A percentile compares a stretch with the other conserved stretches of the same genome.
Conservation (phyloP, 768 basidiomycete genomes). For the Naganishia vaughanmartiniae region DNA sequence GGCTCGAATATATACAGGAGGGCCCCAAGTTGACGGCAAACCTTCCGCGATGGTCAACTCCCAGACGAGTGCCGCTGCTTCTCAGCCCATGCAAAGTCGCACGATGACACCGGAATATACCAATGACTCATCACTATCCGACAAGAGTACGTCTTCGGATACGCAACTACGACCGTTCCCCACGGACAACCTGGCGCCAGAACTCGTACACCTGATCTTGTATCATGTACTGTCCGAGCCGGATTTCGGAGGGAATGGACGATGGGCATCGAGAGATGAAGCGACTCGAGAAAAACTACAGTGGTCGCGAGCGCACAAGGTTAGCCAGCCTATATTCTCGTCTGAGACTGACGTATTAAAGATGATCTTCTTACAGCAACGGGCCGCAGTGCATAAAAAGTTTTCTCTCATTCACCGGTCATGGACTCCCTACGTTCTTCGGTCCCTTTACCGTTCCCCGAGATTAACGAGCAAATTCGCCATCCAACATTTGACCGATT, state of each 20-base stretch:
- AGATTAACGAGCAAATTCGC: conserved; percentile 24
- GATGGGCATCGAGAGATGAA: conserved; percentile 22
- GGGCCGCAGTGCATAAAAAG: conserved; percentile 23
- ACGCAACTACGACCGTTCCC: conserved; percentile 25
- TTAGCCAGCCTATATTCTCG: conserved; percentile 2
- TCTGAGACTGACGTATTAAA: background rate
- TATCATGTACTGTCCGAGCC: conserved; percentile 24
- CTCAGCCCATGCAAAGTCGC: background rate
- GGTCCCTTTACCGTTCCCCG: conserved; percentile 20
- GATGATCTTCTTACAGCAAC: conserved; percentile 5
- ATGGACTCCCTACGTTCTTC: conserved; percentile 32
- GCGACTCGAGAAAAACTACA: conserved; percentile 15
- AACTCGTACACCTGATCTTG: conserved; percentile 28
- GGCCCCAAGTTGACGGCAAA: background rate
- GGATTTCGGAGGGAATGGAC: conserved; percentile 31
- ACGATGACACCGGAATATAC: background rate
- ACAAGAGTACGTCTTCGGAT: background rate
- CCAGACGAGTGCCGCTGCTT: background rate
- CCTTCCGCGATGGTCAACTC: background rate
- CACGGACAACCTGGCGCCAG: conserved; percentile 19
- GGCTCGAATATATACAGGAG: background rate
- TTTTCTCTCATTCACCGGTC: conserved; percentile 32
- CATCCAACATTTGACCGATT: conserved; percentile 20
- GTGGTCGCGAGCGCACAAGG: conserved; percentile 25
- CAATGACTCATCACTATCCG: background rate